phyloP scores from a whole-genome alignment of 495 filamentous ascomycete species.

The Talaromyces trachyspermus region DNA sequence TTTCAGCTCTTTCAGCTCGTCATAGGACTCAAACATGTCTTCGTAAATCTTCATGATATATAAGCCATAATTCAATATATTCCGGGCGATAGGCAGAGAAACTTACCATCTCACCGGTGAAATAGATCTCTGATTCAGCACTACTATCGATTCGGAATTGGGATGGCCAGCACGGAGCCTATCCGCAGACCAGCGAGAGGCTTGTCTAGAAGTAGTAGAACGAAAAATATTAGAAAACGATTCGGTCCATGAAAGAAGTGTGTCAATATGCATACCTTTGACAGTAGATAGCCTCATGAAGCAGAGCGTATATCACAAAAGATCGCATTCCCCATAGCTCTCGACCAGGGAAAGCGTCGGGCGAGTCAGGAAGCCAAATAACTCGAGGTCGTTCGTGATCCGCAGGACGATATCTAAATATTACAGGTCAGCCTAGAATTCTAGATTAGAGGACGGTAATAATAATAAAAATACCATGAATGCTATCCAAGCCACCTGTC shows the following conservation, averaged over 20 bases:
- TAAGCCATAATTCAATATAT: too few species aligned
- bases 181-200: conserved; percentile 60
- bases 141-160: conserved; percentile 39
- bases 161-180: conserved; percentile 35
- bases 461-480: conserved; percentile 45
- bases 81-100: too few species aligned
- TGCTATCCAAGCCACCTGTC: conserved; percentile 54
- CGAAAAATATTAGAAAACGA: not conserved
- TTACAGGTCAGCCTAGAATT: not conserved
- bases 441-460: not conserved
- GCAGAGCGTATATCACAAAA: conserved; percentile 71
- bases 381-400: conserved; percentile 58
- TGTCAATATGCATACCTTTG: conserved; percentile 41
- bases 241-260: not conserved
- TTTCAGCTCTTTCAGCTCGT: conserved; percentile 58
- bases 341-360: conserved; percentile 63
- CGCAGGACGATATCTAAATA: conserved; percentile 56
- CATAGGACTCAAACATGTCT: conserved; percentile 70
- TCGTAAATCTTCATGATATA: conserved; percentile 50
- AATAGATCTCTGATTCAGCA: conserved; percentile 52
- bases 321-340: conserved; percentile 57
- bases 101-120: conserved; percentile 81
- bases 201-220: conserved; percentile 22
- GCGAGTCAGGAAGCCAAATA: conserved; percentile 65
- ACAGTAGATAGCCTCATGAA: conserved; percentile 84